phyloP scores from a whole-genome alignment of 257 asterid genomes.

The Handroanthus guayacan region DNA sequence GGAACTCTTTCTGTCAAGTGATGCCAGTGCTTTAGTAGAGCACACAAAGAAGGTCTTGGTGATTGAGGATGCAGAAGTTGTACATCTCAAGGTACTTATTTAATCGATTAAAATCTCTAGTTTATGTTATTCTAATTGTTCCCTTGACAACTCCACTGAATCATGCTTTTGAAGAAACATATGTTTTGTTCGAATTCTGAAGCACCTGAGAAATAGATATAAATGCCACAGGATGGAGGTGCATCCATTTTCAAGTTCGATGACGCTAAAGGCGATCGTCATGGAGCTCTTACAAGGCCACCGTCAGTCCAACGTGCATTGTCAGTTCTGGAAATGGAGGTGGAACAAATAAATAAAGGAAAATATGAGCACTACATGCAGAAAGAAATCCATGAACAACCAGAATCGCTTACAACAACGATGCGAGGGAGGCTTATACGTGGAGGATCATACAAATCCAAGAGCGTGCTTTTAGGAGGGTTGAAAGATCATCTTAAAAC shows the following conservation, averaged over 20 bases:
- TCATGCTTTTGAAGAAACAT: not conserved
- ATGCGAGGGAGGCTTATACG: slow-evolving; percentile 74
- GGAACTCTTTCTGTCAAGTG: slow-evolving; percentile 73
- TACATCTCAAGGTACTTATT: slow-evolving; percentile 64
- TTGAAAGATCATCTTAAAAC: slow-evolving; percentile 70
- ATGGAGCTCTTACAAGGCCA: slow-evolving; percentile 52
- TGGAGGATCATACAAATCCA: slow-evolving; percentile 64
- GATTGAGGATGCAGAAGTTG: slow-evolving; percentile 72
- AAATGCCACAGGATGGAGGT: slow-evolving; percentile 55
- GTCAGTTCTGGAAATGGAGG: slow-evolving; percentile 69
- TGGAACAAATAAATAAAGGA: slow-evolving; percentile 70
- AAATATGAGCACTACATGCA: slow-evolving; percentile 69
- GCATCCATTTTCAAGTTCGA: slow-evolving; percentile 63
- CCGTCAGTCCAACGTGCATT: slow-evolving; percentile 67
- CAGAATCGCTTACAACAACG: slow-evolving; percentile 65
- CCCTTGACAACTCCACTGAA: slow-evolving; percentile 12
- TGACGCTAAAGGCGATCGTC: slow-evolving; percentile 43
- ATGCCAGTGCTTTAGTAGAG: slow-evolving; percentile 77
- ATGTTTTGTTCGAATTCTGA: not conserved
- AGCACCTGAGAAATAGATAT: not conserved
- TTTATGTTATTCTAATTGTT: not conserved
- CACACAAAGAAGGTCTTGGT: slow-evolving; percentile 73
- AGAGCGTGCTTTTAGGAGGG: slow-evolving; percentile 68
- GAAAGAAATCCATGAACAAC: slow-evolving; percentile 70
- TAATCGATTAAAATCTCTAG: not conserved